A percentile compares a stretch with the other conserved stretches of the same genome.
phyloP scores from a whole-genome alignment of 2,329 filamentous ascomycete species.

The Aspergillus ruber region DNA sequence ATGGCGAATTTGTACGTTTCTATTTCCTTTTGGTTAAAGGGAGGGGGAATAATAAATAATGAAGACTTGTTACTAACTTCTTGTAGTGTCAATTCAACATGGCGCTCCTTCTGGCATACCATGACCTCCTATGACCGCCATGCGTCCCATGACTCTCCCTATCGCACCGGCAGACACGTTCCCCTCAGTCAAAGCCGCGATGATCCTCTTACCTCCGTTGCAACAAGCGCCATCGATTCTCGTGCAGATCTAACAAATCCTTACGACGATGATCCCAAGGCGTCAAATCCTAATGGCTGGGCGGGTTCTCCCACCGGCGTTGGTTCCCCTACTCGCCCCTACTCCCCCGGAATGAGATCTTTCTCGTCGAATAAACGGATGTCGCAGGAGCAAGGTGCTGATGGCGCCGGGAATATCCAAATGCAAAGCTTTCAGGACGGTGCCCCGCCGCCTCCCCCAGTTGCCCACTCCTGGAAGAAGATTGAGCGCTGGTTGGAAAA shows the following conservation, averaged over 20 bases:
- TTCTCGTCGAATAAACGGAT: conserved; percentile 57
- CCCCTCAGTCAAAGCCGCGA: conserved; percentile 77
- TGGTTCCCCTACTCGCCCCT: conserved; percentile 61
- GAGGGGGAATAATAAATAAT: too few species aligned
- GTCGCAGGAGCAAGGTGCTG: conserved; percentile 57
- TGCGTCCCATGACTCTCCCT: conserved; percentile 86
- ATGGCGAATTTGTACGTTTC: conserved; percentile 18
- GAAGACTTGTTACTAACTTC: neutral
- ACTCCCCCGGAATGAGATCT: conserved; percentile 87
- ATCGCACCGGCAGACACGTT: conserved; percentile 83
- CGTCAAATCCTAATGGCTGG: too few species aligned
- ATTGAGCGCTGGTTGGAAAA: conserved; percentile 93
- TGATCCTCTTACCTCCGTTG: conserved; percentile 76
- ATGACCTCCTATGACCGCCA: conserved; percentile 76
- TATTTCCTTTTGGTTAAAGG: neutral
- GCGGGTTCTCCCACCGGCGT: conserved; percentile 47
- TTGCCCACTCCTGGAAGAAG: conserved; percentile 83
- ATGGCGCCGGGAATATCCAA: conserved; percentile 77
- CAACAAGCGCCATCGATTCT: conserved; percentile 79
- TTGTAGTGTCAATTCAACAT: conserved; percentile 60
- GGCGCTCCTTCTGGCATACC: conserved; percentile 92
- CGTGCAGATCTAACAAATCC: conserved; percentile 73
- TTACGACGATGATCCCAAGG: conserved; percentile 65
- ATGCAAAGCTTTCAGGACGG: conserved; percentile 96
- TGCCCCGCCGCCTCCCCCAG: conserved; percentile 79